phyloP scores from a whole-genome alignment of 805 yeast species.

The Priceomyces medius region DNA sequence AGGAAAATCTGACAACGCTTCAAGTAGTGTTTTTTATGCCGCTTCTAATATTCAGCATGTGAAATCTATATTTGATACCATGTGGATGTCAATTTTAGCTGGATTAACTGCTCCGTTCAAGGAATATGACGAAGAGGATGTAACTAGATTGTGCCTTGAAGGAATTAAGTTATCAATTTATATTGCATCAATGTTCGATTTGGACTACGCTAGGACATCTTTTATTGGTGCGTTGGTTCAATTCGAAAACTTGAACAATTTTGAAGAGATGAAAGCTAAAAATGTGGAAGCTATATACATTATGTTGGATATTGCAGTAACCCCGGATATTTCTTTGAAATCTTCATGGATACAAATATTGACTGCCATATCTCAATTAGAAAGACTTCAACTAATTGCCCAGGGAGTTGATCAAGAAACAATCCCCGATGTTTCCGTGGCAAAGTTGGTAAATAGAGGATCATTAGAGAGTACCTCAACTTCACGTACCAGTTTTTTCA shows the following conservation, averaged over 20 bases:
- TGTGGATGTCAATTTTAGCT: constrained; percentile 97
- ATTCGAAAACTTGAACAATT: constrained; percentile 76
- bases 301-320: constrained; percentile 70
- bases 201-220: constrained; percentile 82
- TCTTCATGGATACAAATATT: constrained; percentile 82
- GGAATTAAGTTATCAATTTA: constrained; percentile 82
- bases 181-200: constrained; percentile 78
- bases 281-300: constrained; percentile 78
- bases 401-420: constrained; percentile 81
- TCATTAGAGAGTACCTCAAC: constrained; percentile 54
- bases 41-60: constrained; percentile 91
- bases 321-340: constrained; percentile 72
- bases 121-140: constrained; percentile 75
- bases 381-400: constrained; percentile 82
- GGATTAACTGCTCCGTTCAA: constrained; percentile 92
- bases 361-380: constrained; percentile 83
- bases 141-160: constrained; percentile 69
- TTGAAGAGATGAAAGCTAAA: constrained; percentile 73
- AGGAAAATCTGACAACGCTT: constrained; percentile 37
- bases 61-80: constrained; percentile 85
- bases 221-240: constrained; percentile 89
- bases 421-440: constrained; percentile 82
- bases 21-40: constrained; percentile 58
- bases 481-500: constrained; percentile 47
- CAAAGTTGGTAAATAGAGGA: constrained; percentile 57